Percentiles rank a stretch among this genome's conserved stretches.
phyloP scores from a whole-genome alignment of 164 flowering plant species.

The Sextonia rubra region DNA sequence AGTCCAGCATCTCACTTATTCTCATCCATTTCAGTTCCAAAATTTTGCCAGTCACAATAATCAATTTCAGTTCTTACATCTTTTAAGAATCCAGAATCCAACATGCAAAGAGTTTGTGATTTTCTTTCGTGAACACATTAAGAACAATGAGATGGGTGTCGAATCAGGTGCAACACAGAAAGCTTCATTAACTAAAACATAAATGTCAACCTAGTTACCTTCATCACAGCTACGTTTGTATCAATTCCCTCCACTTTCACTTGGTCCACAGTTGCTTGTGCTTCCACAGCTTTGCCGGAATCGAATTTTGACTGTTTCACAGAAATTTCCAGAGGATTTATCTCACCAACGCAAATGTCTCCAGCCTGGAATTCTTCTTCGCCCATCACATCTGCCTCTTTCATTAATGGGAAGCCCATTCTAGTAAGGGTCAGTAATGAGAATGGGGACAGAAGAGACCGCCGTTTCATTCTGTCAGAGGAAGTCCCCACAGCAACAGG shows the following conservation, averaged over 20 bases:
- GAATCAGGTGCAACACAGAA: not conserved
- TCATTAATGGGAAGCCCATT: conserved; percentile 41
- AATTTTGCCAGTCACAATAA: not conserved
- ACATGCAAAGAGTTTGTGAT: no score
- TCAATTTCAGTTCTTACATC: not conserved
- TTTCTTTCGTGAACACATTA: no score
- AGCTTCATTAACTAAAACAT: not conserved
- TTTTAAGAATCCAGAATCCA: not conserved
- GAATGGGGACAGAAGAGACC: conserved; percentile 30
- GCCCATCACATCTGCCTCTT: conserved; percentile 23
- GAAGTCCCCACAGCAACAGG: conserved; percentile 21
- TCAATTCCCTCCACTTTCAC: conserved; percentile 92
- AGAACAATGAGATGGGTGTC: no score
- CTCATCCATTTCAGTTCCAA: not conserved
- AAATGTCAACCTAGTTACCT: conserved; percentile 35
- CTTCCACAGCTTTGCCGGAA: conserved; percentile 70
- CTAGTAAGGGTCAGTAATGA: conserved; percentile 46
- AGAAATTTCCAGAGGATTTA: conserved; percentile 59
- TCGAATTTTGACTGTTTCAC: conserved; percentile 52
- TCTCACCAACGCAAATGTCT: conserved; percentile 60
- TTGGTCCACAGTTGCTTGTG: conserved; percentile 80
- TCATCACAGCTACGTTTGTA: conserved; percentile 81
- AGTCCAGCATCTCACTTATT: not conserved
- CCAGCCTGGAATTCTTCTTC: conserved; percentile 33
- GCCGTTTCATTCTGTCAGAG: conserved; percentile 16